Percentiles rank a stretch among this genome's conserved stretches.
phyloP scores from a whole-genome alignment of 306 rosid genomes.

The Quercus agrifolia region DNA sequence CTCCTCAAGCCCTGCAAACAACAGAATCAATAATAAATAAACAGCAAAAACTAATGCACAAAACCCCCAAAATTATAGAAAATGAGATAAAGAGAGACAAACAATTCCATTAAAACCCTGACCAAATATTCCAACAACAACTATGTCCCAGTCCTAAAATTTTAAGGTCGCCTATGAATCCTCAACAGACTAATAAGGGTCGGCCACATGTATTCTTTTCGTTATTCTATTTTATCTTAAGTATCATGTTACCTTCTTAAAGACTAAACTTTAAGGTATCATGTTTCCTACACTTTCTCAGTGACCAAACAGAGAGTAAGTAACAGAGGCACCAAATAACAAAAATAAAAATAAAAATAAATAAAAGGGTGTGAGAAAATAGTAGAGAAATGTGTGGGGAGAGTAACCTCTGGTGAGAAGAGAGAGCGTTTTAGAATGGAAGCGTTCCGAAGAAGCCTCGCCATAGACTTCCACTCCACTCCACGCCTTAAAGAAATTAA shows the following conservation, averaged over 20 bases:
- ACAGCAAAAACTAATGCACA: neutral
- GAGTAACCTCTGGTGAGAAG: slow-evolving; percentile 41
- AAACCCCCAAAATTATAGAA: slow-evolving; percentile 1
- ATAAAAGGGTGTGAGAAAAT: neutral
- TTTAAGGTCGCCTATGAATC: too few species aligned
- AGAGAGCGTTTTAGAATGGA: slow-evolving; percentile 46
- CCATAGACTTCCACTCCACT: slow-evolving; percentile 36
- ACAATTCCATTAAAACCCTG: neutral
- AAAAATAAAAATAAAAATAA: neutral
- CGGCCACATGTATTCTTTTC: too few species aligned
- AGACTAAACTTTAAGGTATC: too few species aligned
- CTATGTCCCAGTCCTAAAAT: too few species aligned
- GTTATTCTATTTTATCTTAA: too few species aligned
- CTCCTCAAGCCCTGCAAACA: slow-evolving; percentile 47
- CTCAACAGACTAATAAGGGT: too few species aligned
- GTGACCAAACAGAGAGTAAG: slow-evolving; percentile 6
- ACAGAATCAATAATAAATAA: slow-evolving; percentile 14
- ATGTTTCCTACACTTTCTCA: neutral
- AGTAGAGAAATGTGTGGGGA: neutral
- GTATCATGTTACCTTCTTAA: too few species aligned
- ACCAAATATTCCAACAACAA: neutral
- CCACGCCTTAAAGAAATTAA: slow-evolving; percentile 1
- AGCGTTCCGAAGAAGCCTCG: slow-evolving; percentile 64
- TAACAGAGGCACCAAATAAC: neutral
- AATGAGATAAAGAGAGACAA: neutral